Percentiles rank a stretch among this genome's conserved stretches.
phyloP scores from a whole-genome alignment of 805 yeast species.

The Kodamaea sagamina region DNA sequence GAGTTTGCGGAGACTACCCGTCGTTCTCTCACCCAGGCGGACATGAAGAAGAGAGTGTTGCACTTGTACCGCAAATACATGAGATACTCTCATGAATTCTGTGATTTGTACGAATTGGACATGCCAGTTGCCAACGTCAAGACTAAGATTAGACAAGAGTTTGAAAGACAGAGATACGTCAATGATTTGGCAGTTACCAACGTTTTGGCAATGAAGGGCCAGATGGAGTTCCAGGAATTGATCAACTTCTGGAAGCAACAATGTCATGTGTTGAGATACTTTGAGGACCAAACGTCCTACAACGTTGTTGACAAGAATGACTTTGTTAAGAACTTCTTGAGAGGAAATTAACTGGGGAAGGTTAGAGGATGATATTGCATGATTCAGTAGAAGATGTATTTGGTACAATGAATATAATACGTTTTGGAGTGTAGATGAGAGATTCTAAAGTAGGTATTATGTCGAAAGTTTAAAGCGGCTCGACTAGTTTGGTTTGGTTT shows the following conservation, averaged over 20 bases:
- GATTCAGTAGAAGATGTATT: constrained; percentile 9
- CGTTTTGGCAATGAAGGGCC: constrained; percentile 75
- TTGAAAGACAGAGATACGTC: constrained; percentile 80
- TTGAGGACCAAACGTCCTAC: constrained; percentile 64
- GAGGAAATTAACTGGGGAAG: constrained; percentile 45
- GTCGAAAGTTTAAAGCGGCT: too few species aligned
- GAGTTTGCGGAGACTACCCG: constrained; percentile 83
- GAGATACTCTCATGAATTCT: constrained; percentile 59
- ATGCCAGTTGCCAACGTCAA: constrained; percentile 77
- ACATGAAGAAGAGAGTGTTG: constrained; percentile 63
- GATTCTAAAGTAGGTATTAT: too few species aligned
- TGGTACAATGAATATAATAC: constrained; percentile 9
- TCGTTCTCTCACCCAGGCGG: constrained; percentile 59
- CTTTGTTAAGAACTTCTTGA: constrained; percentile 73
- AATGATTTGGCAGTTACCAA: constrained; percentile 65
- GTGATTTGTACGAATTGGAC: constrained; percentile 69
- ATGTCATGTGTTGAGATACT: constrained; percentile 80
- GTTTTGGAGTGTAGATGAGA: background rate
- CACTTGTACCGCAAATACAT: constrained; percentile 72
- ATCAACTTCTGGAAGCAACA: constrained; percentile 89
- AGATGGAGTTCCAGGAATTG: constrained; percentile 88
- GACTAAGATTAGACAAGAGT: constrained; percentile 85
- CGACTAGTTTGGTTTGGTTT: too few species aligned
- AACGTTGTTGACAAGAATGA: constrained; percentile 56
- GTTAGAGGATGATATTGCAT: constrained; percentile 10